phyloP scores from a whole-genome alignment of 768 basidiomycete genomes.

The Pleurotus citrinopileatus region DNA sequence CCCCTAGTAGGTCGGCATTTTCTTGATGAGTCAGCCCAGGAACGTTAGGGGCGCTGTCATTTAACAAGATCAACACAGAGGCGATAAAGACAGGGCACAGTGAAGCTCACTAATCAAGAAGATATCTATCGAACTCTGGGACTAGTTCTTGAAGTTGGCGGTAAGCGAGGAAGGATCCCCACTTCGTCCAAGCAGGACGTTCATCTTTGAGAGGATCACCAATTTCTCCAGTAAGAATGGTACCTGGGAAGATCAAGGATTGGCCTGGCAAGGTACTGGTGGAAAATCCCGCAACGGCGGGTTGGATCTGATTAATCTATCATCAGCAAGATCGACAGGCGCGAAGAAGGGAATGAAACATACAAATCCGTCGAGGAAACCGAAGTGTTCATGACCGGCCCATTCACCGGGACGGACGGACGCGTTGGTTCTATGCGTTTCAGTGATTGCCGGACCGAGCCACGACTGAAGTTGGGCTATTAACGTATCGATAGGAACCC shows the following conservation, averaged over 20 bases:
- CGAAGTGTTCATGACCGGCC: conserved; percentile 4
- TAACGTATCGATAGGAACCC: background rate
- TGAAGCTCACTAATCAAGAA: background rate
- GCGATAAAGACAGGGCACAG: background rate
- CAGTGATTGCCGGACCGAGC: background rate
- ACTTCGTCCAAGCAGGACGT: conserved; percentile 4
- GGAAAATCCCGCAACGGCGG: conserved; percentile 4
- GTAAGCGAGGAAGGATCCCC: conserved; percentile 6
- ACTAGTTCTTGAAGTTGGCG: conserved; percentile 8
- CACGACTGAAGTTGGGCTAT: background rate
- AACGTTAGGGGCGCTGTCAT: background rate
- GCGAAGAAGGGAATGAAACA: too few species aligned
- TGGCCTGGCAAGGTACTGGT: conserved; percentile 2
- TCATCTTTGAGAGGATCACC: conserved; percentile 1
- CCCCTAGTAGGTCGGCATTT: conserved; percentile 1
- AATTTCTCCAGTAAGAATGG: background rate
- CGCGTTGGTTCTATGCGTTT: background rate
- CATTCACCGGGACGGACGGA: background rate
- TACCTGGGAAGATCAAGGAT: background rate
- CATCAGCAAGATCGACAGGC: too few species aligned
- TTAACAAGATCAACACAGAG: background rate
- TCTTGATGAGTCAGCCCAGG: conserved; percentile 1
- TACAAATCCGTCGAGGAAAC: conserved; percentile 6
- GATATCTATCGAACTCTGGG: conserved; percentile 1
- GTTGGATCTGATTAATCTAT: background rate